phyloP scores from a whole-genome alignment of 768 basidiomycete genomes.

The Austroboletus festivus region DNA sequence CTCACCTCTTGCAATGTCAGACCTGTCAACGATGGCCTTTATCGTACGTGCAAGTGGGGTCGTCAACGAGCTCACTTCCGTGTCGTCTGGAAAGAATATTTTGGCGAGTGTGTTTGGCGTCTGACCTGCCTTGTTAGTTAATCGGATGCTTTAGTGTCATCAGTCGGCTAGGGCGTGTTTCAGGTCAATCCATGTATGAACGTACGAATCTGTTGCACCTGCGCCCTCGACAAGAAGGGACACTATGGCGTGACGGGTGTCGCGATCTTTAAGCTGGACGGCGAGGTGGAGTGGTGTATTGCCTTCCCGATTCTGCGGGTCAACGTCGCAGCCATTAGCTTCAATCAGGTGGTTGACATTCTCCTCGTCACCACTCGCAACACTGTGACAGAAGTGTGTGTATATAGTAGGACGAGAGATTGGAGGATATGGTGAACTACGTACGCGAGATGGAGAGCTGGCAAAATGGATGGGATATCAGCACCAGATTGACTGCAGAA shows the following conservation, averaged over 20 bases:
- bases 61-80: conserved; percentile 15
- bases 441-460: conserved; percentile 33
- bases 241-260: conserved; percentile 21
- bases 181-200: no score
- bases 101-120: conserved; percentile 23
- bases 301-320: conserved; percentile 22
- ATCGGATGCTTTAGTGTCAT: conserved; percentile 14
- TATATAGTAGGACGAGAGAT: not conserved
- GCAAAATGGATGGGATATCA: conserved; percentile 6
- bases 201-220: conserved; percentile 25
- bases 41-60: conserved; percentile 18
- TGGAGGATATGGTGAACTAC: conserved; percentile 2
- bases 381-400: conserved; percentile 5
- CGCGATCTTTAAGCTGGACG: conserved; percentile 14
- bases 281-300: conserved; percentile 31
- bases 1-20: conserved; percentile 23
- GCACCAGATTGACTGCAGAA: conserved; percentile 1
- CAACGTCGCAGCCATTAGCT: conserved; percentile 29
- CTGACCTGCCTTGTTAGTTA: conserved; percentile 26
- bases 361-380: conserved; percentile 12
- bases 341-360: conserved; percentile 25
- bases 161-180: not conserved
- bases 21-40: conserved; percentile 1
- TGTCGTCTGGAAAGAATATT: conserved; percentile 21
- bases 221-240: conserved; percentile 20